These are phyloP conservation scores for Alnus rubra DNA, from an alignment of 306 rosid species.

Conservation along the genomic window DNA sequence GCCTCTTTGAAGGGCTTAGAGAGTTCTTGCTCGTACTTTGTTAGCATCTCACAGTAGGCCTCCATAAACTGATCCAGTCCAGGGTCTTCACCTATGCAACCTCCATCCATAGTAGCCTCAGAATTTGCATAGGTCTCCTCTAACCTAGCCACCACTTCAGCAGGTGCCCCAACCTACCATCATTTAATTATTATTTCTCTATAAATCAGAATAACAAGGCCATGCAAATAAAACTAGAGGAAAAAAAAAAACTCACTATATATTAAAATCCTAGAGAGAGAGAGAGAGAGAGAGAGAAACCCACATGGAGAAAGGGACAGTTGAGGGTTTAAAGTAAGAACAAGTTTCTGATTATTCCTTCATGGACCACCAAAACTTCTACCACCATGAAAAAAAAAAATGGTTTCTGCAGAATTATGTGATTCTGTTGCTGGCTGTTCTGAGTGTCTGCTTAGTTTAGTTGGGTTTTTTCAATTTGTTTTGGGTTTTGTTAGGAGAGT, in stretches of 20 bases:
- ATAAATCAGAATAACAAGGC: background rate
- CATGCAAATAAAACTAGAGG: slow-evolving; percentile 2
- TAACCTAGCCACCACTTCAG: slow-evolving; percentile 44
- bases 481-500: too few relatives aligned
- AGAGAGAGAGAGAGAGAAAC: too few relatives aligned
- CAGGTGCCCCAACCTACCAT: slow-evolving; percentile 48
- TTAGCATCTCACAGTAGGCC: slow-evolving; percentile 57
- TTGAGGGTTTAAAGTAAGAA: background rate
- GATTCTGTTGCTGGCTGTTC: too few relatives aligned
- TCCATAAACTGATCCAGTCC: slow-evolving; percentile 62
- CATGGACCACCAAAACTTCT: background rate
- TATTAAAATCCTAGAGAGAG: background rate
- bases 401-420: too few relatives aligned
- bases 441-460: too few relatives aligned
- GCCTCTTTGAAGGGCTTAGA: slow-evolving; percentile 52
- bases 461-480: too few relatives aligned
- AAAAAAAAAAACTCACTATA: background rate
- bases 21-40: slow-evolving; percentile 52
- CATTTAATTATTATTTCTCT: background rate
- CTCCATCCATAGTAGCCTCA: slow-evolving; percentile 10
- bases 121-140: slow-evolving; percentile 29
- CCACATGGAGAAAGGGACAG: background rate
- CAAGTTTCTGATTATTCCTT: slow-evolving; percentile 1
- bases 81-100: slow-evolving; percentile 29
- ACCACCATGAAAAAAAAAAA: background rate